phyloP scores from a whole-genome alignment of 176 grass and related monocot genomes.

The Echinochloa phyllopogon region DNA sequence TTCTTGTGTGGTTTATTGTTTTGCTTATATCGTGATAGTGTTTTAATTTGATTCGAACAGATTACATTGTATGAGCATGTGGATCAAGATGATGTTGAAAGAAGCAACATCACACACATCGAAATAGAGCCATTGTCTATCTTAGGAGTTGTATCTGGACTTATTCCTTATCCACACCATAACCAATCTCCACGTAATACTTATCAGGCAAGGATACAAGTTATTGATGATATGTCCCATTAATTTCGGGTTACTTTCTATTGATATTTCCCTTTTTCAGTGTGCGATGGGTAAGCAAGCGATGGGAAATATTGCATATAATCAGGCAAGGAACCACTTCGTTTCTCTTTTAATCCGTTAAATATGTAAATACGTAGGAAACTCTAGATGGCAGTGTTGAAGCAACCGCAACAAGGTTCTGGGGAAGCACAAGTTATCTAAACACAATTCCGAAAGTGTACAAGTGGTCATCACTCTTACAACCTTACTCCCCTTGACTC shows the following conservation, averaged over 20 bases:
- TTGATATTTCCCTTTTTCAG: slow-evolving; percentile 53
- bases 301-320: slow-evolving; percentile 97
- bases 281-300: slow-evolving; percentile 99
- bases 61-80: slow-evolving; percentile 90
- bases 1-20: slow-evolving; percentile 19
- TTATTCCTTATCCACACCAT: slow-evolving; percentile 98
- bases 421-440: background rate
- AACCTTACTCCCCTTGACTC: background rate
- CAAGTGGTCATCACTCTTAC: background rate
- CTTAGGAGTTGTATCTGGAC: slow-evolving; percentile 89
- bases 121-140: slow-evolving; percentile 92
- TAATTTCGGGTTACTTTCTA: slow-evolving; percentile 22
- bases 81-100: slow-evolving; percentile 77
- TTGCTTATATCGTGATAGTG: slow-evolving; percentile 29
- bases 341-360: slow-evolving; percentile 30
- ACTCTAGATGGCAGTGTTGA: background rate
- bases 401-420: background rate
- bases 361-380: slow-evolving; percentile 6
- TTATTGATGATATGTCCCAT: background rate
- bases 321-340: slow-evolving; percentile 66
- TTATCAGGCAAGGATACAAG: slow-evolving; percentile 72
- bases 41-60: slow-evolving; percentile 56
- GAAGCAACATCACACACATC: slow-evolving; percentile 82
- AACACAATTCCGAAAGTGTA: background rate
- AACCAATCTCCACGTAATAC: slow-evolving; percentile 99